Conservation (phyloP, 1,284 basidiomycete genomes). For the Pisolithus thermaeus region DNA sequence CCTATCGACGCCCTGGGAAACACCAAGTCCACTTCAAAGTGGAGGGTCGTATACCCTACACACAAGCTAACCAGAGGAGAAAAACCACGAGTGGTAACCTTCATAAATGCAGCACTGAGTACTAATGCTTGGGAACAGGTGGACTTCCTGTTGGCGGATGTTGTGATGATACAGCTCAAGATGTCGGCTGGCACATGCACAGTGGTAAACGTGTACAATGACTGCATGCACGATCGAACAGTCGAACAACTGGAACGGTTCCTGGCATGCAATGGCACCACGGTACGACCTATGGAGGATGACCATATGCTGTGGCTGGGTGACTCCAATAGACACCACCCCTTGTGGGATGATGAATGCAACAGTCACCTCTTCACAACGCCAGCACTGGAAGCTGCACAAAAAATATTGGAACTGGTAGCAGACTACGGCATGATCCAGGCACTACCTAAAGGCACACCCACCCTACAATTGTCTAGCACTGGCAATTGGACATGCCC, state of each 20-base stretch:
- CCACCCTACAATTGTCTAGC: background rate
- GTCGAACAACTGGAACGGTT: background rate
- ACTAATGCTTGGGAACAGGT: no score
- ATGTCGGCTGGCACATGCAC: no score
- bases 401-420: background rate
- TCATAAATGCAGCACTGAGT: no score
- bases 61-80: no score
- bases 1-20: background rate
- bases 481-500: background rate
- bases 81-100: no score
- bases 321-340: no score
- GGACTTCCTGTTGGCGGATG: no score
- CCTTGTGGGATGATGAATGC: conserved; percentile 31
- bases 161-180: no score
- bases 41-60: no score
- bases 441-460: background rate
- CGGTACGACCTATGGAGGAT: background rate
- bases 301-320: no score
- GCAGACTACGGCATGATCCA: background rate
- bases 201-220: no score
- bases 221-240: no score
- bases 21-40: background rate
- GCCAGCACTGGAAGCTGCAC: background rate
- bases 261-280: background rate
- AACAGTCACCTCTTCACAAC: conserved; percentile 31